phyloP scores from a whole-genome alignment of 1,139 yeast species.

The Meyerozyma sp. region DNA sequence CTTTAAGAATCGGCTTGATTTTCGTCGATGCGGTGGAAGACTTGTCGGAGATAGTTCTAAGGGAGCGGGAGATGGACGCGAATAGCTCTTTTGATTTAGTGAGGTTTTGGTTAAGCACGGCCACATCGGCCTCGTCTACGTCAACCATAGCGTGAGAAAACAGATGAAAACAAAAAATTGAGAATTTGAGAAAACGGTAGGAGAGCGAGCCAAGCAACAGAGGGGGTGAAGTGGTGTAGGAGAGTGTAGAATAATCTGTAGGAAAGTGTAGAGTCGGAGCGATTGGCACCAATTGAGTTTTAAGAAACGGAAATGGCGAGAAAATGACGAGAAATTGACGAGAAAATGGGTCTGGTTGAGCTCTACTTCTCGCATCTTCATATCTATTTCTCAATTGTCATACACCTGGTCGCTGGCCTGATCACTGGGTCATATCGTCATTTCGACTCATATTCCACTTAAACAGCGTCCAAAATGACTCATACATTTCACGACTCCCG shows the following conservation, averaged over 20 bases:
- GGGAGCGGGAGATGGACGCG: constrained; percentile 48
- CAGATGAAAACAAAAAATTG: not conserved
- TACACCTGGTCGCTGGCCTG: too few relatives aligned
- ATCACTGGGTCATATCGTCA: too few relatives aligned
- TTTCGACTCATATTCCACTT: not conserved
- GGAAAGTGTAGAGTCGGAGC: too few relatives aligned
- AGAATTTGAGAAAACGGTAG: not conserved
- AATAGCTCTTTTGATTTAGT: constrained; percentile 55
- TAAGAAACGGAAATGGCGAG: too few relatives aligned
- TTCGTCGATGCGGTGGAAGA: constrained; percentile 60
- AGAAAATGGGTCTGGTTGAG: too few relatives aligned
- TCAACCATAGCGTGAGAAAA: constrained; percentile 29
- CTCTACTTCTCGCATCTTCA: too few relatives aligned
- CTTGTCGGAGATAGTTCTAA: constrained; percentile 50
- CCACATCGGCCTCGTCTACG: constrained; percentile 79
- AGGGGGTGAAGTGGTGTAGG: not conserved
- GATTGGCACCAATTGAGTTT: too few relatives aligned
- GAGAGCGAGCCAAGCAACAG: not conserved
- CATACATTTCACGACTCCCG: not conserved
- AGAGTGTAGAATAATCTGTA: too few relatives aligned
- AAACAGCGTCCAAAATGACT: not conserved
- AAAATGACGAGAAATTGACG: too few relatives aligned
- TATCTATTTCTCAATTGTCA: too few relatives aligned
- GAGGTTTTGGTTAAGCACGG: constrained; percentile 73
- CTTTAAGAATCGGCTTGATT: constrained; percentile 66